phyloP scores from a whole-genome alignment of 2,329 filamentous ascomycete genomes.

The Monosporascus sp. region DNA sequence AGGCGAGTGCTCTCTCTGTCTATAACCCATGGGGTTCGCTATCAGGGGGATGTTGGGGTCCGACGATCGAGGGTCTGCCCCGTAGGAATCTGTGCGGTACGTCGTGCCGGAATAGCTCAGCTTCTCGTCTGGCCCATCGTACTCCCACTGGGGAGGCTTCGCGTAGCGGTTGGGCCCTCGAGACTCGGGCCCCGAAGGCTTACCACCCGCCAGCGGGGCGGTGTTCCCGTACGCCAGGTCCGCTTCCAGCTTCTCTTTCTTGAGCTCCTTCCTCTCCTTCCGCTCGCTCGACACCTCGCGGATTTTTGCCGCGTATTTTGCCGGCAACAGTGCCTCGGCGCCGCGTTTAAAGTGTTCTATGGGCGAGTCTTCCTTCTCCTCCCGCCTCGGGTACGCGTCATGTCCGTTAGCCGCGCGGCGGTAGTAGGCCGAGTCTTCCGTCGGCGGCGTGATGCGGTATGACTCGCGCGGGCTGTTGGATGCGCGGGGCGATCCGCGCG shows the following conservation, averaged over 20 bases:
- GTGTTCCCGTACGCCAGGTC: slow-evolving; percentile 46
- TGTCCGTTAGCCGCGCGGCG: slow-evolving; percentile 6
- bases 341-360: slow-evolving; percentile 20
- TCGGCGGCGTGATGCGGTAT: slow-evolving; percentile 6
- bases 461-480: slow-evolving; percentile 26
- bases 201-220: slow-evolving; percentile 8
- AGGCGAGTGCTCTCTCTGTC: slow-evolving; percentile 38
- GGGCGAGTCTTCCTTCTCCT: slow-evolving; percentile 5
- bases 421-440: slow-evolving; percentile 7
- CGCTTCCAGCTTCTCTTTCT: slow-evolving; percentile 34
- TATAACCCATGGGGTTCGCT: slow-evolving; percentile 32
- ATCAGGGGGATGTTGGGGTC: slow-evolving; percentile 33
- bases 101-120: slow-evolving; percentile 25
- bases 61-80: slow-evolving; percentile 33
- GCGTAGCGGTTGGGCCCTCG: slow-evolving; percentile 24
- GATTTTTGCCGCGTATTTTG: slow-evolving; percentile 24
- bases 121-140: slow-evolving; percentile 31
- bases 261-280: slow-evolving; percentile 27
- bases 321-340: slow-evolving; percentile 25
- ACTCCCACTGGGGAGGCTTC: slow-evolving; percentile 33
- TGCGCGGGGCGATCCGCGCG: slow-evolving; percentile 28
- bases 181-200: slow-evolving; percentile 17
- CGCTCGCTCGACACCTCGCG: slow-evolving; percentile 27
- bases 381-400: neutral
- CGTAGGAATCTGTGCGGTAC: slow-evolving; percentile 26